phyloP scores from a whole-genome alignment of 2,329 filamentous ascomycete species.

The Pseudocercospora macadamiae region DNA sequence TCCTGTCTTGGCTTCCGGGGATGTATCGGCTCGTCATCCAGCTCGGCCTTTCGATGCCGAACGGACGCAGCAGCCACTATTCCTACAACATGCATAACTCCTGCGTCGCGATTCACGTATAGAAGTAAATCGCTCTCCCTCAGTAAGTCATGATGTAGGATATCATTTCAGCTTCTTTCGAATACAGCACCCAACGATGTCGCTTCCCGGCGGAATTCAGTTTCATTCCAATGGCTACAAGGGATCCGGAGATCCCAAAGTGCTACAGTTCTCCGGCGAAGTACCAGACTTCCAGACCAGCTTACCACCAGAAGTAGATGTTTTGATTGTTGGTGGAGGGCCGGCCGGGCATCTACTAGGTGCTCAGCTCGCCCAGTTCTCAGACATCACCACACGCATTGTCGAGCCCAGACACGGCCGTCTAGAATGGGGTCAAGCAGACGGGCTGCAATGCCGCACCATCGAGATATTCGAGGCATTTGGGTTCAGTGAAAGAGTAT shows the following conservation, averaged over 20 bases:
- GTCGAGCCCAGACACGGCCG: constrained; percentile 41
- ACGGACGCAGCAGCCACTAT: too few relatives aligned
- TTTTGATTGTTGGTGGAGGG: constrained; percentile 56
- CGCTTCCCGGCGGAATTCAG: constrained; percentile 31
- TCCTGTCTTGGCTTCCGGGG: not conserved
- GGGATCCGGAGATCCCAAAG: constrained; percentile 37
- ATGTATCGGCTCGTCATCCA: too few relatives aligned
- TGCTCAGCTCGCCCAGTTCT: constrained; percentile 53
- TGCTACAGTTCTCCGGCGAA: constrained; percentile 33
- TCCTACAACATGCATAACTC: too few relatives aligned
- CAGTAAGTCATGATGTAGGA: not conserved
- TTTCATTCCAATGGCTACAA: constrained; percentile 41
- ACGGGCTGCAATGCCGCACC: constrained; percentile 66
- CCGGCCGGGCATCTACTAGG: constrained; percentile 54
- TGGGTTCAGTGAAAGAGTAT: constrained; percentile 65
- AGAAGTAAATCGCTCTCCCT: too few relatives aligned
- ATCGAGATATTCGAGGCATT: constrained; percentile 76
- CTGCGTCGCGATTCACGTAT: too few relatives aligned
- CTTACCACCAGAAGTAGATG: constrained; percentile 46
- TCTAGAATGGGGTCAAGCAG: constrained; percentile 47
- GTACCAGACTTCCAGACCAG: constrained; percentile 36
- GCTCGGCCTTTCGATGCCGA: not conserved
- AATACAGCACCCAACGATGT: not conserved
- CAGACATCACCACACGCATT: constrained; percentile 53
- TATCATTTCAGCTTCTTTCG: too few relatives aligned